These are phyloP conservation scores for Malassezia sympodialis DNA, from an alignment of 1,284 basidiomycete species.

Conservation along the genomic window DNA sequence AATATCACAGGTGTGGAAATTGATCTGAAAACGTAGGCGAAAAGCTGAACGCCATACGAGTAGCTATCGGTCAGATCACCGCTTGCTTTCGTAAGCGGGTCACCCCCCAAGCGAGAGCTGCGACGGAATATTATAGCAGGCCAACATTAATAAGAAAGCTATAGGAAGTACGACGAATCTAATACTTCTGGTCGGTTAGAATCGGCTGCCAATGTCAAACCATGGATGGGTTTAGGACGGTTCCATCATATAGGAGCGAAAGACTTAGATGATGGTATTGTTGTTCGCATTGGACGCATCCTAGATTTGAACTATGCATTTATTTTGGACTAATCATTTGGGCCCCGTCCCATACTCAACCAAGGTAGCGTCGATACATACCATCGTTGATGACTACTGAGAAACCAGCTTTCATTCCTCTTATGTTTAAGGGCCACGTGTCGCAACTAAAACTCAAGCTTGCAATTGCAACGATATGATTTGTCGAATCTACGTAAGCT, in stretches of 20 bases:
- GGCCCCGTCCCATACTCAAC: not conserved
- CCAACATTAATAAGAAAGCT: not conserved
- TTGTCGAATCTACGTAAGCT: not conserved
- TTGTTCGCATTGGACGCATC: conserved; percentile 31
- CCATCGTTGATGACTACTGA: not conserved
- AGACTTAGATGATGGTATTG: conserved; percentile 38
- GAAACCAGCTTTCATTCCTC: not conserved
- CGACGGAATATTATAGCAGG: not conserved
- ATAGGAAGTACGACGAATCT: not conserved
- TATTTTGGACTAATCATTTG: conserved; percentile 30
- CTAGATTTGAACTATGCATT: conserved; percentile 42
- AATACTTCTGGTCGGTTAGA: not conserved
- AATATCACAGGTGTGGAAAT: not conserved
- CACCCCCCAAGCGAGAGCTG: not conserved
- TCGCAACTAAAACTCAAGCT: not conserved
- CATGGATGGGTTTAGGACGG: not conserved
- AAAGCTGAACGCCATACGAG: not conserved
- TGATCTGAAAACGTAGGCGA: not conserved
- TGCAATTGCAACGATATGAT: not conserved
- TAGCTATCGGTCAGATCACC: not conserved
- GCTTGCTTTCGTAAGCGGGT: not conserved
- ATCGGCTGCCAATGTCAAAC: not conserved
- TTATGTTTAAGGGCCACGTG: not conserved
- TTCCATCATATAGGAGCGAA: conserved; percentile 45
- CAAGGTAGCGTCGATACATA: not conserved